Conservation (phyloP, 73 alveolate genomes). For the Symbiodinium natans region DNA sequence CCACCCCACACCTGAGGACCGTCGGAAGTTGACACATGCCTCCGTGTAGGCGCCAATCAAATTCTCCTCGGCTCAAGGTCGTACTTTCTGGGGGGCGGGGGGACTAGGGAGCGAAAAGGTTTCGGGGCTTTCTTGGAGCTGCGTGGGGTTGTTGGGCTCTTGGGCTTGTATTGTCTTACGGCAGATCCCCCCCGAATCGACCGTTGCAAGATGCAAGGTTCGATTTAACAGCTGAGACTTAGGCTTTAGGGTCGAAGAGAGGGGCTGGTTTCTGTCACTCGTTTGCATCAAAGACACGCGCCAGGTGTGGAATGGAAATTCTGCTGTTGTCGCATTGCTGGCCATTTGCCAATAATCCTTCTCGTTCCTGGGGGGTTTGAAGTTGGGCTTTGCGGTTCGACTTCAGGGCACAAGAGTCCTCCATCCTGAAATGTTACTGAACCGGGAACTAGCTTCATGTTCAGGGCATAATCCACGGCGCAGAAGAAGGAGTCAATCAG, state of each 20-base stretch:
- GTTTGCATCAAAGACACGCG: neutral
- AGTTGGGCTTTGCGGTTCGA: too few relatives aligned
- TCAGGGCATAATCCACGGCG: slow-evolving; percentile 62
- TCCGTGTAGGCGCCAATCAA: slow-evolving; percentile 68
- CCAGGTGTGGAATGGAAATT: slow-evolving; percentile 66
- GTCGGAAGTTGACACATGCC: slow-evolving; percentile 46
- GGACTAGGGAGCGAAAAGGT: neutral
- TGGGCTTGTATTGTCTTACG: too few relatives aligned
- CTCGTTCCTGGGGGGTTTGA: neutral
- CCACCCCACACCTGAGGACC: slow-evolving; percentile 4
- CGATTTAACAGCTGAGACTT: too few relatives aligned
- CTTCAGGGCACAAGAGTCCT: too few relatives aligned
- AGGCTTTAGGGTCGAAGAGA: neutral
- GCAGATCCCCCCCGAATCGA: too few relatives aligned
- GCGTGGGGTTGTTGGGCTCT: too few relatives aligned
- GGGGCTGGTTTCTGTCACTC: neutral
- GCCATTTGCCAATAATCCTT: slow-evolving; percentile 80
- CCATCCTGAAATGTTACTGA: too few relatives aligned
- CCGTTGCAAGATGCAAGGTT: too few relatives aligned
- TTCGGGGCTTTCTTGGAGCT: too few relatives aligned
- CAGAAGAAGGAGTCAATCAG: slow-evolving; percentile 77
- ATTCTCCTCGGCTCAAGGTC: slow-evolving; percentile 45
- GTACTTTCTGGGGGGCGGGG: too few relatives aligned
- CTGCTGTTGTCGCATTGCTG: slow-evolving; percentile 45
- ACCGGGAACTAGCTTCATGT: too few relatives aligned